phyloP scores from a whole-genome alignment of 495 filamentous ascomycete genomes.

The Aspergillus ostianus region DNA sequence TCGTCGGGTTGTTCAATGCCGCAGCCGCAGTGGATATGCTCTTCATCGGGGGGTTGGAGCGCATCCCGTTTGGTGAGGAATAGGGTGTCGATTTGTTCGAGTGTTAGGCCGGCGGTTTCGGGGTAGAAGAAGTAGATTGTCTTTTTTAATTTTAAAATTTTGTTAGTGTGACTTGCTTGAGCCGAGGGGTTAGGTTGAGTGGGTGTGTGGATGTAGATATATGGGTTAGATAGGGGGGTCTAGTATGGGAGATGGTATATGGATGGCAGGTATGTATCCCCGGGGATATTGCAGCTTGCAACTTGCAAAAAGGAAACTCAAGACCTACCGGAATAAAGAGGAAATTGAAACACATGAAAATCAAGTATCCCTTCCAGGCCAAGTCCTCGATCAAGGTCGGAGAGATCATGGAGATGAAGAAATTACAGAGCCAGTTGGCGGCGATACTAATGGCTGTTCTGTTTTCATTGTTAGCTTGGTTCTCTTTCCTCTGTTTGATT shows the following conservation, averaged over 20 bases:
- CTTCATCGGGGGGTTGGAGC: not conserved
- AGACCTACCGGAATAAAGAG: constrained; percentile 35
- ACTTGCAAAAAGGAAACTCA: too few species aligned
- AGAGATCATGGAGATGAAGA: constrained; percentile 59
- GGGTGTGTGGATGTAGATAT: too few species aligned
- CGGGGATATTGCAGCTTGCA: too few species aligned
- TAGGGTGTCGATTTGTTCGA: constrained; percentile 37
- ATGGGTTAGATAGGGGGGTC: too few species aligned
- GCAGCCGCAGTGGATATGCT: not conserved
- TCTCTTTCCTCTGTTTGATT: not conserved
- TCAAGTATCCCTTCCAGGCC: constrained; percentile 58
- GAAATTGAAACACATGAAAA: constrained; percentile 58
- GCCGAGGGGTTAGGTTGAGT: not conserved
- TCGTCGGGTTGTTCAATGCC: too few species aligned
- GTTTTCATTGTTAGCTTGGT: constrained; percentile 4
- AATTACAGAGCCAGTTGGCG: constrained; percentile 49
- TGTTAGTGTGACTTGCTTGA: not conserved
- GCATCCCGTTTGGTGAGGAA: constrained; percentile 21
- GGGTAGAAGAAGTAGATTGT: constrained; percentile 45
- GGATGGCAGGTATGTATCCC: too few species aligned
- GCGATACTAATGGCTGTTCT: constrained; percentile 34
- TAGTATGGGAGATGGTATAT: too few species aligned
- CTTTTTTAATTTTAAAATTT: constrained; percentile 3
- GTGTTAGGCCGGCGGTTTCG: constrained; percentile 45
- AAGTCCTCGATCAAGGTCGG: constrained; percentile 51